Base-by-base conservation (phyloP, 2,329 filamentous ascomycete genomes). In the Didymella pinodella region DNA sequence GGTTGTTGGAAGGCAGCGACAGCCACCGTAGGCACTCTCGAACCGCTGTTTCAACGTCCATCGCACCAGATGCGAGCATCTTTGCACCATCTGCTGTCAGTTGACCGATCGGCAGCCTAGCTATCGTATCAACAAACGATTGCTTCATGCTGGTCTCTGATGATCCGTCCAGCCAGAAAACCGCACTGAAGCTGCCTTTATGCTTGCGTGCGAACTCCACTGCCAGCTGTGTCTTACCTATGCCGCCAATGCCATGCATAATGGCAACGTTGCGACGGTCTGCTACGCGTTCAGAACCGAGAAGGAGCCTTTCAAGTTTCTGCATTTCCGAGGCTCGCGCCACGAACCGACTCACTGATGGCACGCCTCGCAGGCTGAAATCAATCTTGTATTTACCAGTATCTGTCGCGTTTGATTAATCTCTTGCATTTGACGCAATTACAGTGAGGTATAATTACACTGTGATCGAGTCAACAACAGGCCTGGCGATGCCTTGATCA, bases 81-180 rank as follows among this genome's bases (percentile, higher is more conserved):
- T 55, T 22, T n/a, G 18, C 40, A 46, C 32, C 65, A 61, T 63
- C 65, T 62, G 41, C 26, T 20, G 40, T 43, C 44, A 64, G 14
- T 25, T 65, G 52, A 25, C 59, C 57, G 26, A 25, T 25, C 14
- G 26, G 43, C 43, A 45, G 43, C 29, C 52, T 6, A 63, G 38
- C 18, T 18, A 58, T 36, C 26, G 48, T 49, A n/a, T 60, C 44
- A 12, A 50, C 56, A 41, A 65, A 32, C 40, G 43, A 57, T 31
- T 59, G 64, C 49, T 61, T 63, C 4, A 66, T 34, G 20, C 53
- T 62, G 36, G 45, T 8, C 29, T 51, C 29, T 57, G 49, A 34
- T 38, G 54, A 40, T 31, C 61, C 46, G 28, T 53, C 50, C 32
- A 44, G 41, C 41, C 50, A 46, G 40, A 53, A 53, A 6, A 53